These are phyloP conservation scores for Trichoderma reesei DNA, from an alignment of 495 filamentous ascomycete genomes.

Conservation along the genomic window DNA sequence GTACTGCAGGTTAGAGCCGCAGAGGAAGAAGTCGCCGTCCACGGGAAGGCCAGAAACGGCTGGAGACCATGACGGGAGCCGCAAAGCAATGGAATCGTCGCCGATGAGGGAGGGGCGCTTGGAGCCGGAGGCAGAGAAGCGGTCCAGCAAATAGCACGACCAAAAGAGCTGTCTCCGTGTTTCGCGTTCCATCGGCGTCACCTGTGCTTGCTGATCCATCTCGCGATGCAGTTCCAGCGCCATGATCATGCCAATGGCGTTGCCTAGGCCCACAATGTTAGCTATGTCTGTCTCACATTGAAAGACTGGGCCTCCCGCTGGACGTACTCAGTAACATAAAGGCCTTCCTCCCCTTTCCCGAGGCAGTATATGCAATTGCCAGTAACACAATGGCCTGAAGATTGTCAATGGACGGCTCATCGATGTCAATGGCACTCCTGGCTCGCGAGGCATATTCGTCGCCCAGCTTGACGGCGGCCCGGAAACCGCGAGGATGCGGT, in stretches of 20 bases:
- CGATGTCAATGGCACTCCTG: slow-evolving; percentile 59
- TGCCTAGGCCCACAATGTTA: slow-evolving; percentile 38
- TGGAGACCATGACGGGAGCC: slow-evolving; percentile 59
- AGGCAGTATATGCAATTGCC: slow-evolving; percentile 60
- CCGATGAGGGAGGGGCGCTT: slow-evolving; percentile 66
- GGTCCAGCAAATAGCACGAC: slow-evolving; percentile 75
- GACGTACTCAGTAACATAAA: slow-evolving; percentile 72
- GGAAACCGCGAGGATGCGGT: slow-evolving; percentile 48
- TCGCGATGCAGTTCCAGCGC: slow-evolving; percentile 69
- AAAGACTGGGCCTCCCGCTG: background rate
- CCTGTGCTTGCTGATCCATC: slow-evolving; percentile 45
- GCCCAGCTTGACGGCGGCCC: slow-evolving; percentile 47
- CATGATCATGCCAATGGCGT: slow-evolving; percentile 69
- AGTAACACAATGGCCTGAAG: slow-evolving; percentile 70
- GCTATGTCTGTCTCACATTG: background rate
- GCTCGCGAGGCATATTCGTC: slow-evolving; percentile 60
- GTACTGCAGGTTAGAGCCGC: slow-evolving; percentile 60
- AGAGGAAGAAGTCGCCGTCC: slow-evolving; percentile 69
- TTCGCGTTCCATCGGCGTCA: slow-evolving; percentile 57
- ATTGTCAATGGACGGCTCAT: slow-evolving; percentile 67
- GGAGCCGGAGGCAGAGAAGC: slow-evolving; percentile 68
- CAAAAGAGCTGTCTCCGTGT: slow-evolving; percentile 68
- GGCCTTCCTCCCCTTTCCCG: slow-evolving; percentile 71
- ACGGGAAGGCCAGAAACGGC: slow-evolving; percentile 44
- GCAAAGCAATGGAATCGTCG: slow-evolving; percentile 62